A percentile compares a stretch with the other conserved stretches of the same genome.
Evolutionary conservation across 192 early-diverging fungal species (phyloP).

Genomic region (Geranomyces variabilis): DNA sequence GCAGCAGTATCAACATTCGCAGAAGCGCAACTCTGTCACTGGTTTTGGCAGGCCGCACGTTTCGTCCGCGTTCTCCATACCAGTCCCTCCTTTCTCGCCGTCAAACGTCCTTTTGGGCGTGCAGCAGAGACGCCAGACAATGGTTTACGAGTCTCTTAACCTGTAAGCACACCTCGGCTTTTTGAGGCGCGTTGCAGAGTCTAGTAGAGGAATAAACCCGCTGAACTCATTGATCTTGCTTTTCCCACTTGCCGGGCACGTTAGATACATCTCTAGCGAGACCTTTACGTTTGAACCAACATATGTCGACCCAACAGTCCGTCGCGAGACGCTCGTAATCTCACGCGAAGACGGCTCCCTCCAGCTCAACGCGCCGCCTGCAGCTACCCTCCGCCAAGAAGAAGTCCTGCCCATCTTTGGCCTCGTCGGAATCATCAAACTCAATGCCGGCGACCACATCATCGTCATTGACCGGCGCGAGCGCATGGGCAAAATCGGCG

Average conservation of each 20-base stretch:
- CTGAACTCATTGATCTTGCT: too few species aligned
- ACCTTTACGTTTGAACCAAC: constrained; percentile 62
- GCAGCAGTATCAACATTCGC: too few species aligned
- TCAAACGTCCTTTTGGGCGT: too few species aligned
- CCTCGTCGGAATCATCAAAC: constrained; percentile 70
- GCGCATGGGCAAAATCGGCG: constrained; percentile 60
- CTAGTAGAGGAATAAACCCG: too few species aligned
- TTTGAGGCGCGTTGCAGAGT: too few species aligned
- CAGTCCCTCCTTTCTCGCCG: too few species aligned
- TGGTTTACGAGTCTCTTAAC: constrained; percentile 12
- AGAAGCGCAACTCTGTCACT: too few species aligned
- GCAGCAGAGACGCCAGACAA: not conserved
- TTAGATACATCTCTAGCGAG: constrained; percentile 55
- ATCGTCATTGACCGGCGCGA: constrained; percentile 72
- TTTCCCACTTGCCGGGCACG: too few species aligned
- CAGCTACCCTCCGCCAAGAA: constrained; percentile 51
- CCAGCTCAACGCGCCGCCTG: constrained; percentile 57
- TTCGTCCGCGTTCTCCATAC: too few species aligned
- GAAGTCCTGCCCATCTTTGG: constrained; percentile 65
- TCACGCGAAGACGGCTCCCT: constrained; percentile 53
- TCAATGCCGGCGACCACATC: constrained; percentile 77
- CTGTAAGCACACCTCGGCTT: not conserved
- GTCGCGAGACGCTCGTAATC: constrained; percentile 63
- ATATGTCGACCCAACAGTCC: constrained; percentile 47
- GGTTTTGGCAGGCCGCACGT: too few species aligned